These are phyloP conservation scores for Cladorrhinum sp. DNA, from an alignment of 2,329 filamentous ascomycete genomes.

Conservation along the genomic window DNA sequence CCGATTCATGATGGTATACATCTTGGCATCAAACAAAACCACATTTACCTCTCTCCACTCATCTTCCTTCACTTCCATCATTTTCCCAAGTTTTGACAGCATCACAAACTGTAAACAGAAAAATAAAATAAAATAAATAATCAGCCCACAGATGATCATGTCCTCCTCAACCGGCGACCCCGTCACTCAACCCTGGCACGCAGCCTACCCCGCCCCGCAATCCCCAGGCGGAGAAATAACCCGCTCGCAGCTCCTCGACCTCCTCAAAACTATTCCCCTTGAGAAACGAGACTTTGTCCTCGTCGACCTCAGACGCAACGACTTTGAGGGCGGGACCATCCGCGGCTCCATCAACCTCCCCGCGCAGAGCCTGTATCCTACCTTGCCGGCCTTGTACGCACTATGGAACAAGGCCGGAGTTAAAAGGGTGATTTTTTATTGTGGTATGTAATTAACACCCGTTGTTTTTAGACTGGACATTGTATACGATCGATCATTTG, in stretches of 20 bases:
- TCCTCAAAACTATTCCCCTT: constrained; percentile 17
- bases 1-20: not conserved
- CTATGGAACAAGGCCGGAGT: constrained; percentile 42
- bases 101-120: not conserved
- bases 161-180: not conserved
- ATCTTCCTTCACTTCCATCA: not conserved
- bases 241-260: constrained; percentile 20
- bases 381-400: constrained; percentile 41
- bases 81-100: not conserved
- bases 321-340: constrained; percentile 55
- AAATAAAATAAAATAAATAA: too few relatives aligned
- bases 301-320: constrained; percentile 42
- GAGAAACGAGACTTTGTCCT: constrained; percentile 33
- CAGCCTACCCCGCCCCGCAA: constrained; percentile 22
- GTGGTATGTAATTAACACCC: constrained; percentile 35
- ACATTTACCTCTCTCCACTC: not conserved
- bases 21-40: not conserved
- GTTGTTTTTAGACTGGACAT: not conserved
- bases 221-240: constrained; percentile 21
- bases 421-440: constrained; percentile 46
- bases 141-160: too few relatives aligned
- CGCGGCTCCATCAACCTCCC: constrained; percentile 51
- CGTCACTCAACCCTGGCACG: constrained; percentile 20
- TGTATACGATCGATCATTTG: too few relatives aligned
- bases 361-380: constrained; percentile 44